These are phyloP conservation scores for Suillus fuscotomentosus DNA, from an alignment of 768 basidiomycete genomes.

Conservation along the genomic window DNA sequence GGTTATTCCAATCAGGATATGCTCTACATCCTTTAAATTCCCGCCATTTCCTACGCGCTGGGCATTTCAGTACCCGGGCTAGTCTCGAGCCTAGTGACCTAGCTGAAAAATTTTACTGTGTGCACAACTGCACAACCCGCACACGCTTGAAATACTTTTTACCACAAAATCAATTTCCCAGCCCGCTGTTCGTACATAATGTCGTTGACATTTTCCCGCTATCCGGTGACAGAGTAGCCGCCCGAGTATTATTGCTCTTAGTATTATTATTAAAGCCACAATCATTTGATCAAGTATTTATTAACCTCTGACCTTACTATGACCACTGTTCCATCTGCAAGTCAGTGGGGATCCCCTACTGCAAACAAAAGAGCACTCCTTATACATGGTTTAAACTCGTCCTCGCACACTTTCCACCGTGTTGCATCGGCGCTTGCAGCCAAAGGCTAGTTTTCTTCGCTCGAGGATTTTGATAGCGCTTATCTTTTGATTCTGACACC, in stretches of 20 bases:
- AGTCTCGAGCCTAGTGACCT: no score
- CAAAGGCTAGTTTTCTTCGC: slow-evolving; percentile 12
- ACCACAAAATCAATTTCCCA: neutral
- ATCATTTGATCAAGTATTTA: neutral
- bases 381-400: slow-evolving; percentile 17
- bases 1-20: no score
- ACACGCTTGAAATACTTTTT: neutral
- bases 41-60: no score
- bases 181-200: neutral
- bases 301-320: neutral
- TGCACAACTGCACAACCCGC: neutral
- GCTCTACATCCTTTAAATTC: no score
- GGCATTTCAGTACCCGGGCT: no score
- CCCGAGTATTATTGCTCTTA: neutral
- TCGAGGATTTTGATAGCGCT: neutral
- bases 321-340: slow-evolving; percentile 3
- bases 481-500: neutral
- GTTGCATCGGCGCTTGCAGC: slow-evolving; percentile 16
- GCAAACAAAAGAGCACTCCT: slow-evolving; percentile 18
- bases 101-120: neutral
- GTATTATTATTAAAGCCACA: neutral
- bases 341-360: slow-evolving; percentile 19
- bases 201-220: neutral
- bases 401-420: slow-evolving; percentile 16
- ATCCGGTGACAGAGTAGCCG: neutral